Evolutionary conservation across 2,329 filamentous ascomycete species (phyloP).

Genomic region (Pseudohalonectria lignicola): DNA sequence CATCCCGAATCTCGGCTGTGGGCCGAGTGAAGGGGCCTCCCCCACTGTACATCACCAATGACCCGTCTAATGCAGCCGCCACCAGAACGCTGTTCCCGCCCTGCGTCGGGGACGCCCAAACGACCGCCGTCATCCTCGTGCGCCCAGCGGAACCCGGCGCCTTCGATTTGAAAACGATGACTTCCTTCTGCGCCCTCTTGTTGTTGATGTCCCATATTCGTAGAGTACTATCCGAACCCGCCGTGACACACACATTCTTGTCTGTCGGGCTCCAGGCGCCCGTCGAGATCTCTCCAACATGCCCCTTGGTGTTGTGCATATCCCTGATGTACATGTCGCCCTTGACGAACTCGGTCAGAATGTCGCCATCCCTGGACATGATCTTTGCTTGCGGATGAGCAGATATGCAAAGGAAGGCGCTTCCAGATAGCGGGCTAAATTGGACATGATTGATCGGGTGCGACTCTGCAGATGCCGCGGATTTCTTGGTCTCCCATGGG

Average conservation of each 20-base stretch:
- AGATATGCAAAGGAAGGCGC: slow-evolving; percentile 74
- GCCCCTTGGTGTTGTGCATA: slow-evolving; percentile 95
- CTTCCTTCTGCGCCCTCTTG: slow-evolving; percentile 78
- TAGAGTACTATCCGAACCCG: slow-evolving; percentile 88
- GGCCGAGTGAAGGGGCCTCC: slow-evolving; percentile 79
- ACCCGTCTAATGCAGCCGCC: slow-evolving; percentile 77
- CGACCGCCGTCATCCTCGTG: slow-evolving; percentile 86
- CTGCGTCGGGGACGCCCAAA: slow-evolving; percentile 68
- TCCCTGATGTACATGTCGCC: slow-evolving; percentile 97
- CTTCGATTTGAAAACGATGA: slow-evolving; percentile 92
- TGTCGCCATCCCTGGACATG: slow-evolving; percentile 78
- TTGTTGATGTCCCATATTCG: slow-evolving; percentile 96
- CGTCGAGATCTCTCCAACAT: slow-evolving; percentile 82
- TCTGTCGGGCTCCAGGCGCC: slow-evolving; percentile 88
- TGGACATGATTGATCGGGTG: slow-evolving; percentile 80
- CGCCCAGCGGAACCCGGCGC: slow-evolving; percentile 80
- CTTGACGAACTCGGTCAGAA: slow-evolving; percentile 82
- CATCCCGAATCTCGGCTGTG: slow-evolving; percentile 70
- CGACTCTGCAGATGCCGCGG: slow-evolving; percentile 62
- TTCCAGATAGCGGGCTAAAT: slow-evolving; percentile 75
- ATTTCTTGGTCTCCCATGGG: slow-evolving; percentile 65
- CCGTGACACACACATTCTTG: slow-evolving; percentile 76
- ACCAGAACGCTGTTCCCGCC: slow-evolving; percentile 73
- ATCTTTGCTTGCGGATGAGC: slow-evolving; percentile 87
- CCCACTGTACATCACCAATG: slow-evolving; percentile 82